A percentile compares a stretch with the other conserved stretches of the same genome.
phyloP scores from a whole-genome alignment of 2,329 filamentous ascomycete genomes.

The Pyrenophora teres region DNA sequence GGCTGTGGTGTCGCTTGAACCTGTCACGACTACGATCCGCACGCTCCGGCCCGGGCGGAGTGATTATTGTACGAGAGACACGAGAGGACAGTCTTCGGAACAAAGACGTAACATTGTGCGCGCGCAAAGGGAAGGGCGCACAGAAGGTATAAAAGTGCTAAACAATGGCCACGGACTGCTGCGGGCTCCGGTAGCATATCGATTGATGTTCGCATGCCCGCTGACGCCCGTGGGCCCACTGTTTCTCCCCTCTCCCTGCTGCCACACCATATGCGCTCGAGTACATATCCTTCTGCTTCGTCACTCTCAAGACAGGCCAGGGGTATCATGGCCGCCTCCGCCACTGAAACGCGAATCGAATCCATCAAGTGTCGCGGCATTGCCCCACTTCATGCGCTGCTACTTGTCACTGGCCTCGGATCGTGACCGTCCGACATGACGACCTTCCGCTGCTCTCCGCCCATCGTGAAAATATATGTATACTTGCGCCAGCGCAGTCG shows the following conservation, averaged over 20 bases:
- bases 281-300: neutral
- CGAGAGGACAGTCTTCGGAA: neutral
- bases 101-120: conserved; percentile 1
- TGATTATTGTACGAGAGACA: neutral
- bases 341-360: conserved; percentile 1
- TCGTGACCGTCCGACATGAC: too few species aligned
- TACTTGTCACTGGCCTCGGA: neutral
- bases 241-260: neutral
- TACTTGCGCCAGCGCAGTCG: too few species aligned
- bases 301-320: neutral
- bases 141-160: neutral
- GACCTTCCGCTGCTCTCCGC: too few species aligned
- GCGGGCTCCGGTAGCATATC: conserved; percentile 3
- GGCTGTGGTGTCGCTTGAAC: neutral
- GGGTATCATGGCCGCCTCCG: neutral
- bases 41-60: neutral
- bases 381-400: neutral
- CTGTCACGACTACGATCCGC: neutral
- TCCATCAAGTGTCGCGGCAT: too few species aligned
- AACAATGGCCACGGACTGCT: conserved; percentile 1
- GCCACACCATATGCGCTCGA: conserved; percentile 2
- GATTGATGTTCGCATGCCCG: conserved; percentile 7
- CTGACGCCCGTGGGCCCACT: conserved; percentile 16
- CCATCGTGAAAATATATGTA: too few species aligned
- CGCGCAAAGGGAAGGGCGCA: neutral